phyloP scores from a whole-genome alignment of 441 rosid genomes.

The Erodium texanum region DNA sequence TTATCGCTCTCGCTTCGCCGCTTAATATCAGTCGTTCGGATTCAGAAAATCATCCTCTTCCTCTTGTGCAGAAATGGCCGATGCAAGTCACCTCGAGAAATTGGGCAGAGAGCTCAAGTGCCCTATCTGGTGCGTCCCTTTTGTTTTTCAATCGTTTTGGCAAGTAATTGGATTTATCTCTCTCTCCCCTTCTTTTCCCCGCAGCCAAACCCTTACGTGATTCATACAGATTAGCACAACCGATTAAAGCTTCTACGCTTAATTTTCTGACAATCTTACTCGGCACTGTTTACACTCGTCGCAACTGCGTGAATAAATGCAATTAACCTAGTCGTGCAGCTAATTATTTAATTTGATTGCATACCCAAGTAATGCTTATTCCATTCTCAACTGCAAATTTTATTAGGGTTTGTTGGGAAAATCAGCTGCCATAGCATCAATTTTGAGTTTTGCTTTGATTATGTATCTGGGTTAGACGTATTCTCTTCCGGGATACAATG shows the following conservation, averaged over 20 bases:
- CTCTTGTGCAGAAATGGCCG: slow-evolving; percentile 12
- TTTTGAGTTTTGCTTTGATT: background rate
- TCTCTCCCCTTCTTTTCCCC: background rate
- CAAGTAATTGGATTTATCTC: too few relatives aligned
- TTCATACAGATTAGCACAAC: background rate
- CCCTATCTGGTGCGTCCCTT: slow-evolving; percentile 23
- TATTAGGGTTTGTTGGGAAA: background rate
- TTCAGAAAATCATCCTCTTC: background rate
- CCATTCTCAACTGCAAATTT: background rate
- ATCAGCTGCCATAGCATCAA: background rate
- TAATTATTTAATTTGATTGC: background rate
- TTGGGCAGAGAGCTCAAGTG: slow-evolving; percentile 94
- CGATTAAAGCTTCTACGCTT: background rate
- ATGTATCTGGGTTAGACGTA: background rate
- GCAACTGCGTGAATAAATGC: background rate
- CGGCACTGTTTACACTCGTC: background rate
- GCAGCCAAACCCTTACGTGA: background rate
- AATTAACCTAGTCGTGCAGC: background rate
- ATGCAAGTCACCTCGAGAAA: slow-evolving; percentile 49
- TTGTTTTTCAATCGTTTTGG: background rate
- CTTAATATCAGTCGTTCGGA: too few relatives aligned
- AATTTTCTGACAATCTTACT: background rate
- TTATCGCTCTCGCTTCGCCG: too few relatives aligned
- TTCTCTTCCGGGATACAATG: background rate
- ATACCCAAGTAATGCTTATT: background rate